Evolutionary conservation across 2,329 filamentous ascomycete species (phyloP).

Genomic region (Hymenoscyphus salicellus): DNA sequence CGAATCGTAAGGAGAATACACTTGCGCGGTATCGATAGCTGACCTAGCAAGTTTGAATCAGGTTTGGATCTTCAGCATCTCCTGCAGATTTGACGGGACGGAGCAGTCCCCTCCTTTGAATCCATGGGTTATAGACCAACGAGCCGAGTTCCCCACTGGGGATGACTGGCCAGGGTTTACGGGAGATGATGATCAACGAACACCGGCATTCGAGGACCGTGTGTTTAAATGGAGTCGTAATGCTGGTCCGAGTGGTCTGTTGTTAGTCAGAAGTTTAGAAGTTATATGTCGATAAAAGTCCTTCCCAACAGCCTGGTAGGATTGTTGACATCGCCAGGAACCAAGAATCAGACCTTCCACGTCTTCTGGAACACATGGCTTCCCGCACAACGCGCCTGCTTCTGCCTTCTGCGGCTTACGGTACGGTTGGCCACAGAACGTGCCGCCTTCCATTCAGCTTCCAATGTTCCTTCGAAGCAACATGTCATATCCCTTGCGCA

Average conservation of each 20-base stretch:
- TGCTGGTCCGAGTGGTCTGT: not conserved
- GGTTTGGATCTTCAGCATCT: not conserved
- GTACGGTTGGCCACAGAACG: not conserved
- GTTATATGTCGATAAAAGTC: not conserved
- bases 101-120: not conserved
- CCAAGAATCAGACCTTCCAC: slow-evolving; percentile 5
- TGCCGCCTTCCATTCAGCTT: slow-evolving; percentile 8
- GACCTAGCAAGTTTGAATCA: not conserved
- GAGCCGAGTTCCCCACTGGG: not conserved
- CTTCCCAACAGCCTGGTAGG: not conserved
- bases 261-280: not conserved
- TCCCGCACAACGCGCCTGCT: slow-evolving; percentile 1
- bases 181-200: not conserved
- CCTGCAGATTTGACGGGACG: not conserved
- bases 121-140: not conserved
- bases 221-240: not conserved
- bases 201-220: not conserved
- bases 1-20: not conserved
- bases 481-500: not conserved
- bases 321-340: not conserved
- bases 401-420: not conserved
- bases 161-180: not conserved
- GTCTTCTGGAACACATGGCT: slow-evolving; percentile 11
- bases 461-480: slow-evolving; percentile 4
- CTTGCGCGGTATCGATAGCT: not conserved